phyloP scores from a whole-genome alignment of 1,284 basidiomycete species.

The Tylopilus sp. region DNA sequence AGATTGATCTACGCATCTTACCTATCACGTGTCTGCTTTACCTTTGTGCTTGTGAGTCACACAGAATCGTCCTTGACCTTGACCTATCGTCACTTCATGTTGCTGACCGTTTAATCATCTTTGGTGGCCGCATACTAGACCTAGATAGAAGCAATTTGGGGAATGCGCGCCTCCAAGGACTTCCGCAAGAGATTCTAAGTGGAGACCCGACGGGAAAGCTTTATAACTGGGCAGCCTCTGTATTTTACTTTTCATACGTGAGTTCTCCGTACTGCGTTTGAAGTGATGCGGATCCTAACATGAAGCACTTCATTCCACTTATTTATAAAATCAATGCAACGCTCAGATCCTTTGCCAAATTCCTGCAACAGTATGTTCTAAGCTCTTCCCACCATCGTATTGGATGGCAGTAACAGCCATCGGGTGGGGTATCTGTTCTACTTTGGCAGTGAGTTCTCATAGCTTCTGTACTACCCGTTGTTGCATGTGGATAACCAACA shows the following conservation, averaged over 20 bases:
- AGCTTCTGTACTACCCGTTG: neutral
- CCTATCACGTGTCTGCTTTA: conserved; percentile 81
- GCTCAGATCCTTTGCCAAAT: conserved; percentile 74
- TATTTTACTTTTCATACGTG: conserved; percentile 82
- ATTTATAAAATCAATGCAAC: neutral
- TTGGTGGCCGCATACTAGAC: conserved; percentile 50
- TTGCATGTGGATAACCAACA: neutral
- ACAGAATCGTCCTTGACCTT: neutral
- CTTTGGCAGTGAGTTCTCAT: conserved; percentile 64
- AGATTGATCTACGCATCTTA: conserved; percentile 75
- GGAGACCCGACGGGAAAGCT: conserved; percentile 73
- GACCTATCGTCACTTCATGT: neutral
- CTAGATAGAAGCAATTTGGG: conserved; percentile 80
- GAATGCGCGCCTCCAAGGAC: conserved; percentile 78
- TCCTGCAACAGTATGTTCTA: conserved; percentile 74
- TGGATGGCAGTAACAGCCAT: conserved; percentile 75
- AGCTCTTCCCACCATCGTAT: conserved; percentile 71
- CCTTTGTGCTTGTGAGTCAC: conserved; percentile 73
- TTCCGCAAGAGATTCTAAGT: conserved; percentile 69
- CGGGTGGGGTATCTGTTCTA: conserved; percentile 79
- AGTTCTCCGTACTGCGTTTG: conserved; percentile 31
- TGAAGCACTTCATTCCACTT: neutral
- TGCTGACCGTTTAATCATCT: conserved; percentile 3
- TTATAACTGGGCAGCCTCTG: conserved; percentile 80
- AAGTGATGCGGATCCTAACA: conserved; percentile 1